Base-by-base conservation (phyloP, 306 rosid genomes). In the Cyamopsis tetragonoloba region DNA sequence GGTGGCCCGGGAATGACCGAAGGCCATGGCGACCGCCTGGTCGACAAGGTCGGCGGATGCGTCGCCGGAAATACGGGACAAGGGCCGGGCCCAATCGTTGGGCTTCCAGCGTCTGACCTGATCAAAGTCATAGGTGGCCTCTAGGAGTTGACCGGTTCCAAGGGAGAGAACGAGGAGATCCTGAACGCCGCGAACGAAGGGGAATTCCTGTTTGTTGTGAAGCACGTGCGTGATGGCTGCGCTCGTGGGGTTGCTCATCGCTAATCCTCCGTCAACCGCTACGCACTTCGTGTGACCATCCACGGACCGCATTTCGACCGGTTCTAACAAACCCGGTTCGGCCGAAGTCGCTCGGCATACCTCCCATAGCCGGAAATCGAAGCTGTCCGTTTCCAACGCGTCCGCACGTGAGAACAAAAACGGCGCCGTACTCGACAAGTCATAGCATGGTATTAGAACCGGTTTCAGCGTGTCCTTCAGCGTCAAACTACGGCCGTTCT, bases 161-260 rank as follows among this genome's bases (percentile, higher is more conserved):
- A 95, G 71, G 2, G 99, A 95, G 8, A 95, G 86, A 9, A 90
- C 99, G 70, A 95, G 66, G 19, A 95, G 75, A 81, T 95, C 99
- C 85, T 95, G 96, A 5, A 95, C 99, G 3, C 99, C 99, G 9
- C 99, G 86, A 80, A 95, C 99, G 77, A 90, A 91, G 38, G 99
- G 99, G 32, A 95, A 95, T 72, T 95, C 99, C 72, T 95, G 95
- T 69, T 90, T 95, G 83, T 95, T 95, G 70, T 95, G 99, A 15
- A 95, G 92, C 79, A 95, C 99, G 83, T 95, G 99, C 70, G 99
- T 95, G 30, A 95, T 95, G 2, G 99, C 99, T 3, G 97, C 95
- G 5, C 89, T 87, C 1, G 99, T 79, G 1, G 99, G 99, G 81
- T 95, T 93, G 53, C 88, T 85, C 99, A 90, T 95, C 12, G 89